Evolutionary conservation across 768 basidiomycete genomes (phyloP).

Genomic region (Phallus indusiatus): DNA sequence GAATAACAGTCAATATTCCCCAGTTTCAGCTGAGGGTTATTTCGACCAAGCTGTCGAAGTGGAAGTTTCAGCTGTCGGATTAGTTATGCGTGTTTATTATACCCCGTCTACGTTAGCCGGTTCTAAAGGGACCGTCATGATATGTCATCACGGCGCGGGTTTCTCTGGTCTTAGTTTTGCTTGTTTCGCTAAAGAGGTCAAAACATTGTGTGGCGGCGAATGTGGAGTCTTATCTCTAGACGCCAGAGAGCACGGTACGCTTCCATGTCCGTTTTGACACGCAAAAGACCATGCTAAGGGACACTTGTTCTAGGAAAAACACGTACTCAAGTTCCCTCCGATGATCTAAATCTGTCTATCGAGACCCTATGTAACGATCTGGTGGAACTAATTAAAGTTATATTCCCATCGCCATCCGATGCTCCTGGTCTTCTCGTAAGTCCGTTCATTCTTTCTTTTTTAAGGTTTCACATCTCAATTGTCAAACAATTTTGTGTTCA

Average conservation of each 20-base stretch:
- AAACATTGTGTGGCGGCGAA: slow-evolving; percentile 49
- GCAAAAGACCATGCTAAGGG: neutral
- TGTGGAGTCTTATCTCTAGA: slow-evolving; percentile 79
- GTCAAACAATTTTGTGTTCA: neutral
- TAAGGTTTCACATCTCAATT: slow-evolving; percentile 3
- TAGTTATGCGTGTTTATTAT: slow-evolving; percentile 77
- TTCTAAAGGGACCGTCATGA: slow-evolving; percentile 54
- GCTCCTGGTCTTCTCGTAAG: slow-evolving; percentile 72
- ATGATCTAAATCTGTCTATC: slow-evolving; percentile 57
- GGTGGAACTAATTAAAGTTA: slow-evolving; percentile 49
- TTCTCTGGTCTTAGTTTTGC: slow-evolving; percentile 88
- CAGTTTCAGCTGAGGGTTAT: slow-evolving; percentile 68
- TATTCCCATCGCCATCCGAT: slow-evolving; percentile 55
- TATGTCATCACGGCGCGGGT: slow-evolving; percentile 95
- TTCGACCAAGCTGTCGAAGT: slow-evolving; percentile 79
- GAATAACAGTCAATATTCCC: slow-evolving; percentile 36
- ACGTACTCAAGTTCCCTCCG: slow-evolving; percentile 26
- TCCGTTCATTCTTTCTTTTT: slow-evolving; percentile 6
- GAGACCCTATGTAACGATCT: slow-evolving; percentile 67
- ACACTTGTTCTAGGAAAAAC: slow-evolving; percentile 51
- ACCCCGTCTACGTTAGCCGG: slow-evolving; percentile 50
- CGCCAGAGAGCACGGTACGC: slow-evolving; percentile 80
- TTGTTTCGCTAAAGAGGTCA: slow-evolving; percentile 75
- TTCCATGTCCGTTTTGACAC: slow-evolving; percentile 1
- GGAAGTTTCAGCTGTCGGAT: slow-evolving; percentile 44